These are phyloP conservation scores for Acanthochlamys bracteata DNA, from an alignment of 106 monocot species.

Conservation along the genomic window DNA sequence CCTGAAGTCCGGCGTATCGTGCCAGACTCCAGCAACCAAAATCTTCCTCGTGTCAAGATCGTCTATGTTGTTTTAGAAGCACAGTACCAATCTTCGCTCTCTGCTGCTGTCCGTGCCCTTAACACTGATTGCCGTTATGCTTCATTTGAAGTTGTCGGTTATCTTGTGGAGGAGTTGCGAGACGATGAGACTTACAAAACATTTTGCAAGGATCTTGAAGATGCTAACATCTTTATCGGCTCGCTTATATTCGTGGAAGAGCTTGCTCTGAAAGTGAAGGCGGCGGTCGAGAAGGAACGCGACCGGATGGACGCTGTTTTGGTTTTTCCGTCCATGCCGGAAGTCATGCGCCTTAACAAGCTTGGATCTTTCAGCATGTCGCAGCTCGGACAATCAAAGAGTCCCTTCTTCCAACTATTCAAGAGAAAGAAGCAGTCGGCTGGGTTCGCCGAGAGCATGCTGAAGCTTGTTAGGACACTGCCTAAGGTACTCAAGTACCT, in stretches of 20 bases:
- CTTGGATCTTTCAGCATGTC: slow-evolving; percentile 91
- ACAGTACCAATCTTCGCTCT: slow-evolving; percentile 78
- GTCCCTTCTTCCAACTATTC: slow-evolving; percentile 84
- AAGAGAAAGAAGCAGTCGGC: slow-evolving; percentile 55
- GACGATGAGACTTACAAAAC: slow-evolving; percentile 48
- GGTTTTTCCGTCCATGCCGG: slow-evolving; percentile 87
- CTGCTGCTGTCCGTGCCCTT: slow-evolving; percentile 52
- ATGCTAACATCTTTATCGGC: slow-evolving; percentile 80
- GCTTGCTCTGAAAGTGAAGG: slow-evolving; percentile 68
- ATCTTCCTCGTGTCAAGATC: slow-evolving; percentile 63
- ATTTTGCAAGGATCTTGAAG: slow-evolving; percentile 62
- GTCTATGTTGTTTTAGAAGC: slow-evolving; percentile 84
- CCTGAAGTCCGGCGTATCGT: slow-evolving; percentile 69
- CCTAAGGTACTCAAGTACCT: slow-evolving; percentile 85
- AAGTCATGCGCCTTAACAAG: slow-evolving; percentile 87
- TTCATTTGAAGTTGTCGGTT: slow-evolving; percentile 70
- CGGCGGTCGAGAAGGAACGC: slow-evolving; percentile 63
- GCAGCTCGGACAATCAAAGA: slow-evolving; percentile 80
- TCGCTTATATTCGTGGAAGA: slow-evolving; percentile 88
- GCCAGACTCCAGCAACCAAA: slow-evolving; percentile 14
- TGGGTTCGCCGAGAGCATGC: slow-evolving; percentile 80
- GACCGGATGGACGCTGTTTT: slow-evolving; percentile 81
- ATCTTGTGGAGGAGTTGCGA: slow-evolving; percentile 82
- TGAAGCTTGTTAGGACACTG: slow-evolving; percentile 77
- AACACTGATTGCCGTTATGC: slow-evolving; percentile 41